A percentile compares a stretch with the other conserved stretches of the same genome.
phyloP scores from a whole-genome alignment of 305 asterid species.

The Rubia occidens region DNA sequence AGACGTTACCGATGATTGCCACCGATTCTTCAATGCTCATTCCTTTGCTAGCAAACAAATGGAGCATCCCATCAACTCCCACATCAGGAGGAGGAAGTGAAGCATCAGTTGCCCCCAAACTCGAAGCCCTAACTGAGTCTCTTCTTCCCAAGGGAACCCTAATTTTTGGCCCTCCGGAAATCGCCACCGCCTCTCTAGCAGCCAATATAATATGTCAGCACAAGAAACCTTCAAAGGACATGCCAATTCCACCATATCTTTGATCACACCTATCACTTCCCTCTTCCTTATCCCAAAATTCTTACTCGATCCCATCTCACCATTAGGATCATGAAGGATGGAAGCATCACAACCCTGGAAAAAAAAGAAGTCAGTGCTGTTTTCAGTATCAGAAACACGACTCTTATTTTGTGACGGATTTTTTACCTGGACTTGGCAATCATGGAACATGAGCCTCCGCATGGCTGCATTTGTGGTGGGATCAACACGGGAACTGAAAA shows the following conservation, averaged over 20 bases:
- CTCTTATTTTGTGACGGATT: neutral
- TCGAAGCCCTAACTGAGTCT: constrained; percentile 26
- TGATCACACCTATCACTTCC: constrained; percentile 21
- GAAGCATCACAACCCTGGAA: constrained; percentile 45
- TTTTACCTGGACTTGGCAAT: constrained; percentile 10
- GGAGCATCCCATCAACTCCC: constrained; percentile 21
- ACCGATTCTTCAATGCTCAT: constrained; percentile 38
- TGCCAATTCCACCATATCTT: constrained; percentile 28
- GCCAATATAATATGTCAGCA: constrained; percentile 39
- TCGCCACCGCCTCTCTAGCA: constrained; percentile 33
- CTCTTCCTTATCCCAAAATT: constrained; percentile 39
- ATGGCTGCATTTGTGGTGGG: constrained; percentile 7
- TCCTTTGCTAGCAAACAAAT: constrained; percentile 26
- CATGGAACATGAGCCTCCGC: constrained; percentile 13
- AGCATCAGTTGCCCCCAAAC: constrained; percentile 13
- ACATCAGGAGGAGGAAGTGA: constrained; percentile 4
- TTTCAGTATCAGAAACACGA: neutral
- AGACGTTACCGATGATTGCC: constrained; percentile 1
- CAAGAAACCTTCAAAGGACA: constrained; percentile 42
- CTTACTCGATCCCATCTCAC: constrained; percentile 22
- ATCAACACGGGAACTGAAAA: neutral
- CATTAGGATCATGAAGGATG: constrained; percentile 29
- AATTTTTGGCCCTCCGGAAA: constrained; percentile 39
- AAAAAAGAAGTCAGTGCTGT: neutral
- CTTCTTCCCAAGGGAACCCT: constrained; percentile 34